These are phyloP conservation scores for Forsythia suspensa DNA, from an alignment of 257 asterid species.

Conservation along the genomic window DNA sequence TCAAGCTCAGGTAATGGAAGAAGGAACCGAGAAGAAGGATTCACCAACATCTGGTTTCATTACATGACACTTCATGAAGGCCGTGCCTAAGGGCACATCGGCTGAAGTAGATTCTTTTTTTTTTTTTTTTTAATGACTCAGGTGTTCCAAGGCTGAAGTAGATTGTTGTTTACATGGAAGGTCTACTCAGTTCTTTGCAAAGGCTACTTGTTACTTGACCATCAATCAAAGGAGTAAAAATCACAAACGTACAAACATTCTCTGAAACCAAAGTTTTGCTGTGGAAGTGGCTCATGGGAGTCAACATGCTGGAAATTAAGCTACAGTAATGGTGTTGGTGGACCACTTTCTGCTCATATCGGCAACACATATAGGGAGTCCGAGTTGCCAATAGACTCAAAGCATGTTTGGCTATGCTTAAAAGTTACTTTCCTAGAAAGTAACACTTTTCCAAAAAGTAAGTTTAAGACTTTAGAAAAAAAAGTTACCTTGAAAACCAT, in stretches of 20 bases:
- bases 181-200: not conserved
- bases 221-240: not conserved
- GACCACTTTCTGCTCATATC: constrained; percentile 7
- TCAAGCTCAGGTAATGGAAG: not conserved
- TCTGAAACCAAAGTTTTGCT: not conserved
- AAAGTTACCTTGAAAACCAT: not conserved
- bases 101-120: not conserved
- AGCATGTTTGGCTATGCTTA: not conserved
- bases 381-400: not conserved
- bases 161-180: not conserved
- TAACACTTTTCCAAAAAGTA: not conserved
- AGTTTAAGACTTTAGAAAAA: not conserved
- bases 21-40: not conserved
- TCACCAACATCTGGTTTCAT: not conserved
- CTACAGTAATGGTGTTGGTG: not conserved
- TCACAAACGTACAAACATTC: not conserved
- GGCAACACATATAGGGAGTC: constrained; percentile 1
- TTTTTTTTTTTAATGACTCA: too few species aligned
- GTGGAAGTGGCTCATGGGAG: not conserved
- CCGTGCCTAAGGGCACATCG: not conserved
- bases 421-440: constrained; percentile 1
- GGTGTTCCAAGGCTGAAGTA: not conserved
- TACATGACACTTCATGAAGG: not conserved
- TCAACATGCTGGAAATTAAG: not conserved
- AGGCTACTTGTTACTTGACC: constrained; percentile 12